Percentiles rank a stretch among this genome's conserved stretches.
These are phyloP conservation scores for Kingdonia uniflora DNA, from an alignment of 164 flowering plant genomes.

Conservation along the genomic window DNA sequence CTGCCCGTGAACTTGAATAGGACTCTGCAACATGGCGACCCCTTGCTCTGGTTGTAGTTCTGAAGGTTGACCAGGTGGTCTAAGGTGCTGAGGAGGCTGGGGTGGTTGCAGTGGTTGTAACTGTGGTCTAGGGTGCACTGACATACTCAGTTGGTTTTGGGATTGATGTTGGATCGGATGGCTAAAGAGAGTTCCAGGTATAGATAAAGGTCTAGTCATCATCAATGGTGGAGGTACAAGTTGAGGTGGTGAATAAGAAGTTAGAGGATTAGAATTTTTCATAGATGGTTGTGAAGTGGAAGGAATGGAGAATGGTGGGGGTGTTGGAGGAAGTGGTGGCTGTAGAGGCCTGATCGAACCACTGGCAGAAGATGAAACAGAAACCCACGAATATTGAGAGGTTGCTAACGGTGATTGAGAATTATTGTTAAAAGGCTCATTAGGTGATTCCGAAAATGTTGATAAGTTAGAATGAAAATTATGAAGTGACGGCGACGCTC, in stretches of 20 bases:
- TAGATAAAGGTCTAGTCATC: constrained; percentile 44
- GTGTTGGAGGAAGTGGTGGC: constrained; percentile 91
- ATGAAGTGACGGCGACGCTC: constrained; percentile 6
- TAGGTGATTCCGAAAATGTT: constrained; percentile 13
- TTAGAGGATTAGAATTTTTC: constrained; percentile 30
- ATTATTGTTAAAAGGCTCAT: constrained; percentile 11
- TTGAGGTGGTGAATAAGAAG: constrained; percentile 42
- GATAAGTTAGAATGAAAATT: constrained; percentile 9
- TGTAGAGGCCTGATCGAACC: constrained; percentile 47
- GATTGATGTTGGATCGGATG: constrained; percentile 38
- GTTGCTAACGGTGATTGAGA: too few relatives aligned
- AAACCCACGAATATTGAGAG: constrained; percentile 35
- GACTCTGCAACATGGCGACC: constrained; percentile 37
- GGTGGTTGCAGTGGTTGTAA: constrained; percentile 86
- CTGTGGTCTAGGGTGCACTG: constrained; percentile 48
- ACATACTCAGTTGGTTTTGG: constrained; percentile 33
- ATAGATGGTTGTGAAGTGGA: constrained; percentile 28
- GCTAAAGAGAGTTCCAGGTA: constrained; percentile 35
- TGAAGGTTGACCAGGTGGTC: constrained; percentile 52
- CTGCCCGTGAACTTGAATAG: constrained; percentile 48
- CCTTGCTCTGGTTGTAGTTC: constrained; percentile 52
- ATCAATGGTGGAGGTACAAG: constrained; percentile 35
- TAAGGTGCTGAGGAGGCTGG: constrained; percentile 63
- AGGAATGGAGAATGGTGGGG: constrained; percentile 60
- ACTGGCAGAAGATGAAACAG: constrained; percentile 32